Evolutionary conservation across 169 alveolate genomes (phyloP).

Genomic region (Cryptosporidium bovis): DNA sequence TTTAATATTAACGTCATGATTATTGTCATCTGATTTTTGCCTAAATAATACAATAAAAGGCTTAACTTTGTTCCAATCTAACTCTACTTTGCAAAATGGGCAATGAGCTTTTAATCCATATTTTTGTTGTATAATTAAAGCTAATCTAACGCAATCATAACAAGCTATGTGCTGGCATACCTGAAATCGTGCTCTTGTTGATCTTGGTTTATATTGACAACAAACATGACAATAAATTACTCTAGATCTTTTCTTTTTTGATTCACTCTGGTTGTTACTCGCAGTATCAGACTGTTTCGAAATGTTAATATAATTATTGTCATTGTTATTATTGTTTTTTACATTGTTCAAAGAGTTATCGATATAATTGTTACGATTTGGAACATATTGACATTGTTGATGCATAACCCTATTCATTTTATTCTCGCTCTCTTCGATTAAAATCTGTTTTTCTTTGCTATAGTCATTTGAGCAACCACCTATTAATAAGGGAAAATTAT

Average conservation of each 20-base stretch:
- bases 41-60: conserved; percentile 69
- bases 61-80: conserved; percentile 71
- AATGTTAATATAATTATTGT: neutral
- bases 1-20: neutral
- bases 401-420: no score
- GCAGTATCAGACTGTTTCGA: neutral
- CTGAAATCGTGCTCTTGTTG: conserved; percentile 70
- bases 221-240: conserved; percentile 70
- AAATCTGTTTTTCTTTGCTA: no score
- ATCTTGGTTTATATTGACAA: conserved; percentile 68
- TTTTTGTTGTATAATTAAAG: conserved; percentile 56
- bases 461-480: no score
- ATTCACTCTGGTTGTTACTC: conserved; percentile 1
- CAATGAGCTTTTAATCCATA: conserved; percentile 61
- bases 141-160: conserved; percentile 71
- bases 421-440: no score
- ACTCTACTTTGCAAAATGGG: conserved; percentile 59
- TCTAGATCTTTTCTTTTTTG: conserved; percentile 64
- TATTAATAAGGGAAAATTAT: no score
- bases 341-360: no score
- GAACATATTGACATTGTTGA: no score
- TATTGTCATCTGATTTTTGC: conserved; percentile 21
- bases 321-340: no score
- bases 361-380: no score
- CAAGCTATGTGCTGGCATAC: conserved; percentile 73